Evolutionary conservation across 228 moss, liverwort and hornwort genomes (phyloP).

Genomic region (Sphagnum magellanicum): DNA sequence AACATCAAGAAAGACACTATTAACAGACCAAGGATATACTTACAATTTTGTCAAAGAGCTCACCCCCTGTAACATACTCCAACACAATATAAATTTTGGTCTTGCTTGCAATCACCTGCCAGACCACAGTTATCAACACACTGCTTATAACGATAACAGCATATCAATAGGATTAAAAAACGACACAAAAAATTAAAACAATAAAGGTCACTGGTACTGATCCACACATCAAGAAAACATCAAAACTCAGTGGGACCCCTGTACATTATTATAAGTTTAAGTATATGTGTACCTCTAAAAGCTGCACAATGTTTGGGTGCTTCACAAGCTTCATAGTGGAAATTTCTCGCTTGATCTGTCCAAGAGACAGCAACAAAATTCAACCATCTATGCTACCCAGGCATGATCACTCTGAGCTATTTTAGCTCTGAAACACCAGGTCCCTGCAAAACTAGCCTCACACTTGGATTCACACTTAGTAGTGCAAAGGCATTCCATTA

Average conservation of each 20-base stretch:
- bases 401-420: too few relatives aligned
- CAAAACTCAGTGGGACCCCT: too few relatives aligned
- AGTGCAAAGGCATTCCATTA: too few relatives aligned
- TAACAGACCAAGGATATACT: constrained; percentile 5
- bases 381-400: background rate
- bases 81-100: constrained; percentile 93
- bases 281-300: constrained; percentile 46
- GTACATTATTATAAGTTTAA: background rate
- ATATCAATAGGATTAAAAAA: too few relatives aligned
- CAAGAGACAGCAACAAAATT: background rate
- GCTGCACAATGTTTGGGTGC: constrained; percentile 93
- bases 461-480: too few relatives aligned
- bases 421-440: too few relatives aligned
- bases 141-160: too few relatives aligned
- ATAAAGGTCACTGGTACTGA: too few relatives aligned
- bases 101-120: constrained; percentile 62
- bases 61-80: constrained; percentile 87
- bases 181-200: too few relatives aligned
- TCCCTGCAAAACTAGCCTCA: too few relatives aligned
- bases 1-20: too few relatives aligned
- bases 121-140: background rate
- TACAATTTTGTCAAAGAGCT: constrained; percentile 85
- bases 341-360: constrained; percentile 95
- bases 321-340: constrained; percentile 93
- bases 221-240: too few relatives aligned